phyloP scores from a whole-genome alignment of 1,284 basidiomycete genomes.

The Neonothopanus nambi region DNA sequence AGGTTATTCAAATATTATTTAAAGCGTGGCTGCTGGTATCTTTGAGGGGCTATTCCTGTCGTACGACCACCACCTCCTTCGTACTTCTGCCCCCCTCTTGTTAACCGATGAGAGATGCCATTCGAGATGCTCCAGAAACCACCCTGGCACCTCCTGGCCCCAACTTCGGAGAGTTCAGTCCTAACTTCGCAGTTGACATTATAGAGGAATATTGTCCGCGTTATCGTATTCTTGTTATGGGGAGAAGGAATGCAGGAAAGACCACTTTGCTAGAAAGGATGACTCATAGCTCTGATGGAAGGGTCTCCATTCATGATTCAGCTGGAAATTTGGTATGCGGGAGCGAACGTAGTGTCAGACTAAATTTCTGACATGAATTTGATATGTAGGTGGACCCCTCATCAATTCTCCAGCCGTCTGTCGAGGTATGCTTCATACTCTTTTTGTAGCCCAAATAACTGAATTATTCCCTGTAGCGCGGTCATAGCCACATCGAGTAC shows the following conservation, averaged over 20 bases:
- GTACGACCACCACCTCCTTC: neutral
- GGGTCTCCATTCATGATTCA: neutral
- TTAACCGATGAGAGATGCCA: neutral
- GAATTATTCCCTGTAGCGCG: neutral
- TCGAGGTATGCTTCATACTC: neutral
- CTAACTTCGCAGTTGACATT: neutral
- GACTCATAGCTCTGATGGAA: constrained; percentile 5
- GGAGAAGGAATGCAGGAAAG: constrained; percentile 13
- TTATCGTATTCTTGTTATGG: constrained; percentile 14
- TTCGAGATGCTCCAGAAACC: neutral
- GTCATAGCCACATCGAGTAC: constrained; percentile 4
- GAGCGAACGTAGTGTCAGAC: neutral
- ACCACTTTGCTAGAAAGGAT: constrained; percentile 9
- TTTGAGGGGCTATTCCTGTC: neutral
- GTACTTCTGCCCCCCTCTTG: neutral
- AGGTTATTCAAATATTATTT: too few species aligned
- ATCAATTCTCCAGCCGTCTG: constrained; percentile 4
- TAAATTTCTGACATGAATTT: neutral
- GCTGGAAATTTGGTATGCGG: constrained; percentile 1
- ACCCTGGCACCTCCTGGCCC: neutral
- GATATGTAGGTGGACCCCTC: constrained; percentile 1
- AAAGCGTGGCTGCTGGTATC: too few species aligned
- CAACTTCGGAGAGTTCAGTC: too few species aligned
- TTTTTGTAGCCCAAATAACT: too few species aligned
- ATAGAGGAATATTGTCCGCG: constrained; percentile 1